Percentiles rank a stretch among this genome's conserved stretches.
Conservation (phyloP, 1,139 yeast species). For the Maudiozyma humilis region DNA sequence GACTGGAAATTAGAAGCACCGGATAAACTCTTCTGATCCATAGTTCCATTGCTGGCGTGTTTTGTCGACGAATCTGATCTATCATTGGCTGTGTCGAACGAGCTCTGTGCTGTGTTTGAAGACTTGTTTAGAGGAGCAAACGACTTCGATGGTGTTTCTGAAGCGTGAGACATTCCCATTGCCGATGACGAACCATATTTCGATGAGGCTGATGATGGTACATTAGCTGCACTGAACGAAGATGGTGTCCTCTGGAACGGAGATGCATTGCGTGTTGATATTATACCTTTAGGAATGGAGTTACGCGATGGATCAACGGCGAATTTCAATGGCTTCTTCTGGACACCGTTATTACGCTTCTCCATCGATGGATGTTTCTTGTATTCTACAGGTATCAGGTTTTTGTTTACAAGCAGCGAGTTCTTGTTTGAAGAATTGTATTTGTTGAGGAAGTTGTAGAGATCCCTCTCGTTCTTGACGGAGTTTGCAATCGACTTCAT, state of each 20-base stretch:
- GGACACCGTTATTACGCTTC: constrained; percentile 14
- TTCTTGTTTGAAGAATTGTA: constrained; percentile 37
- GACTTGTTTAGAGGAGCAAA: constrained; percentile 5
- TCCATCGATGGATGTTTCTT: constrained; percentile 65
- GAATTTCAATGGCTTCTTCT: constrained; percentile 16
- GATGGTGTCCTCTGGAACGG: constrained; percentile 19
- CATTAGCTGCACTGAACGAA: constrained; percentile 4
- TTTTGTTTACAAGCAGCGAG: constrained; percentile 28
- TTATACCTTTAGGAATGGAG: constrained; percentile 27
- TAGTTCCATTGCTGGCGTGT: background rate
- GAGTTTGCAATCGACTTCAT: constrained; percentile 70
- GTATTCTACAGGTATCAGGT: constrained; percentile 62
- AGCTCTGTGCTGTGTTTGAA: background rate
- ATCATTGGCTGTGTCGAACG: background rate
- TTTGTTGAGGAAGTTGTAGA: constrained; percentile 58
- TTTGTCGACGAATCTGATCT: background rate
- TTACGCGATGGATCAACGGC: constrained; percentile 29
- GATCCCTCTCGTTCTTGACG: constrained; percentile 74
- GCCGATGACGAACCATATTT: constrained; percentile 3
- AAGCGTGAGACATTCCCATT: background rate
- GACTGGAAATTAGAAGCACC: constrained; percentile 14
- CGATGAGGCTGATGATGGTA: background rate
- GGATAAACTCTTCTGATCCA: background rate
- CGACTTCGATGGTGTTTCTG: constrained; percentile 1
- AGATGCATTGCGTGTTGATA: constrained; percentile 29